Conservation (phyloP, 768 basidiomycete species). For the Suillus sp. region DNA sequence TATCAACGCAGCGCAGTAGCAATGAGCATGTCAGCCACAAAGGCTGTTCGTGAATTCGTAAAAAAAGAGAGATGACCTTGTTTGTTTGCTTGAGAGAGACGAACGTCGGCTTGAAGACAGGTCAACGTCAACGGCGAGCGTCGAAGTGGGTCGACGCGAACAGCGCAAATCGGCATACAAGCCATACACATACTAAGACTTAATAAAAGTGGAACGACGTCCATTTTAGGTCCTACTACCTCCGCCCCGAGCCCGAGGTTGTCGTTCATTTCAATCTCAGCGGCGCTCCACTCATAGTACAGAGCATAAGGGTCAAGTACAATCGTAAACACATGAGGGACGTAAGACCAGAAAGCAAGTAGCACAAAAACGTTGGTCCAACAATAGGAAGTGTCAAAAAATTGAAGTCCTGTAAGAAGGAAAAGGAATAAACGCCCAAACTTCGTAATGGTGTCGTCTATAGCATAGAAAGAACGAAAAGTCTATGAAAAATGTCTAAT, state of each 20-base stretch:
- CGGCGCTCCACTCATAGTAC: background rate
- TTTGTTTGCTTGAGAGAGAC: background rate
- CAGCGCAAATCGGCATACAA: background rate
- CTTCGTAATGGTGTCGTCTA: background rate
- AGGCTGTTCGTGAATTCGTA: background rate
- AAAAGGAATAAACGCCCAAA: background rate
- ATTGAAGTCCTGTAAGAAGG: background rate
- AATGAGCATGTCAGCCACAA: background rate
- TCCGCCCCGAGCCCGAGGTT: conserved; percentile 4
- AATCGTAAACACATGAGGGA: background rate
- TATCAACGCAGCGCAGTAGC: background rate
- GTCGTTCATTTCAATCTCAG: conserved; percentile 6
- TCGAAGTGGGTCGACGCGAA: conserved; percentile 4
- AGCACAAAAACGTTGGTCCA: background rate
- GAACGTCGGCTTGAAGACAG: background rate
- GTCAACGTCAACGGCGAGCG: background rate
- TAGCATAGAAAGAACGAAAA: background rate
- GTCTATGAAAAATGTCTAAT: background rate
- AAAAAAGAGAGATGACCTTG: background rate
- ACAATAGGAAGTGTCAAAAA: background rate
- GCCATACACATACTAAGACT: background rate
- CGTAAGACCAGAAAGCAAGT: background rate
- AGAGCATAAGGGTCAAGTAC: background rate
- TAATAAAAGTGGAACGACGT: conserved; percentile 15
- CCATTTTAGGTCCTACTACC: conserved; percentile 3